phyloP scores from a whole-genome alignment of 2,329 filamentous ascomycete species.

The Onygenales sp. region DNA sequence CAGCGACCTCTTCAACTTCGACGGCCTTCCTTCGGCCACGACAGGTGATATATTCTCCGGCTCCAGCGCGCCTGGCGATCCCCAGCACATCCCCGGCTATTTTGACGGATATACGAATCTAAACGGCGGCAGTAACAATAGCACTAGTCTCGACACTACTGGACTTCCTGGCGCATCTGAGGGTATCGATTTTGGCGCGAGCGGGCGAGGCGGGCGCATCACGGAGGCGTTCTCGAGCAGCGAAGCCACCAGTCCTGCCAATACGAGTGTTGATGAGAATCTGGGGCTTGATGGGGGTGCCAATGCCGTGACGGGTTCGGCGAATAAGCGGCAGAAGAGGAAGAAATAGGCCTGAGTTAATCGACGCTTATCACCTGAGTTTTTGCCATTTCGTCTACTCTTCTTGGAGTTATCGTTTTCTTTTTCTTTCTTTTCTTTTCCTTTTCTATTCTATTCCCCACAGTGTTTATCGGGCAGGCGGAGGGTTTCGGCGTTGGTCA shows the following conservation, averaged over 20 bases:
- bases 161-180: constrained; percentile 4
- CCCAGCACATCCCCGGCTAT: constrained; percentile 15
- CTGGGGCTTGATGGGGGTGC: neutral
- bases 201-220: constrained; percentile 12
- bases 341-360: neutral
- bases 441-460: neutral
- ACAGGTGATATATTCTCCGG: constrained; percentile 16
- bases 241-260: constrained; percentile 33
- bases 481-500: neutral
- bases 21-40: constrained; percentile 22
- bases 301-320: neutral
- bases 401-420: neutral
- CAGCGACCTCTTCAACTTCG: constrained; percentile 35
- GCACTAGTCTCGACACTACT: neutral
- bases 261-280: constrained; percentile 22
- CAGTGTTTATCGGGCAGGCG: neutral
- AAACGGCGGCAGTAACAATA: constrained; percentile 16
- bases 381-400: neutral
- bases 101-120: constrained; percentile 25
- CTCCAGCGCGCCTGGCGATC: constrained; percentile 18
- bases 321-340: constrained; percentile 1
- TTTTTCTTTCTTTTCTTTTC: neutral
- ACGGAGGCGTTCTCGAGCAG: constrained; percentile 38
- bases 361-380: neutral
- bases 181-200: constrained; percentile 2